Percentiles rank a stretch among this genome's conserved stretches.
Conservation (phyloP, 176 grass and related monocot genomes). For the Aechmea fasciata region DNA sequence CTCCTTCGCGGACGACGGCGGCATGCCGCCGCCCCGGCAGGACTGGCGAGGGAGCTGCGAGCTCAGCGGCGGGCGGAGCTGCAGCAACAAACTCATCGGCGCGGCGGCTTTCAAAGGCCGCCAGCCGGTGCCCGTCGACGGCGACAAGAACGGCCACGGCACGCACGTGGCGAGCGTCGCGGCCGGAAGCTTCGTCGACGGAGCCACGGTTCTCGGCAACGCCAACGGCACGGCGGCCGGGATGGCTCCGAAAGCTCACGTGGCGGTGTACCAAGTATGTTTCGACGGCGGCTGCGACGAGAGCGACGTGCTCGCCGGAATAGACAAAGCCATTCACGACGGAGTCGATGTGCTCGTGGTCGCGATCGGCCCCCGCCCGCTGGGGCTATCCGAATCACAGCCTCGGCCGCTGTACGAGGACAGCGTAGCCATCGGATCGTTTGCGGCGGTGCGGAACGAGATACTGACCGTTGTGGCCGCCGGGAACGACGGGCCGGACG, state of each 20-base stretch:
- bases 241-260: slow-evolving; percentile 10
- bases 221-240: slow-evolving; percentile 3
- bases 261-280: slow-evolving; percentile 22
- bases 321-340: slow-evolving; percentile 14
- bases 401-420: not conserved
- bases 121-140: not conserved
- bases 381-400: too few species aligned
- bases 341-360: slow-evolving; percentile 12
- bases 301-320: not conserved
- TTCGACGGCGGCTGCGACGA: not conserved
- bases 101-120: not conserved
- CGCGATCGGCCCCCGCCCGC: not conserved
- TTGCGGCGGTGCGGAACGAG: slow-evolving; percentile 5
- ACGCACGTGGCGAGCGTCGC: slow-evolving; percentile 2
- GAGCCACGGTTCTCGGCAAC: slow-evolving; percentile 6
- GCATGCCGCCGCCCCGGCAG: not conserved
- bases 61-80: not conserved
- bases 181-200: slow-evolving; percentile 6
- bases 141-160: not conserved
- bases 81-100: slow-evolving; percentile 11
- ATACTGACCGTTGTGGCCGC: slow-evolving; percentile 6
- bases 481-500: slow-evolving; percentile 1
- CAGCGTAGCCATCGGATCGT: slow-evolving; percentile 2
- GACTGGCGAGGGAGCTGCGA: not conserved
- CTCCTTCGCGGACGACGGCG: slow-evolving; percentile 1